Evolutionary conservation across 352 stramenopile species (phyloP).

Genomic region (Pythium scleroteichum): DNA sequence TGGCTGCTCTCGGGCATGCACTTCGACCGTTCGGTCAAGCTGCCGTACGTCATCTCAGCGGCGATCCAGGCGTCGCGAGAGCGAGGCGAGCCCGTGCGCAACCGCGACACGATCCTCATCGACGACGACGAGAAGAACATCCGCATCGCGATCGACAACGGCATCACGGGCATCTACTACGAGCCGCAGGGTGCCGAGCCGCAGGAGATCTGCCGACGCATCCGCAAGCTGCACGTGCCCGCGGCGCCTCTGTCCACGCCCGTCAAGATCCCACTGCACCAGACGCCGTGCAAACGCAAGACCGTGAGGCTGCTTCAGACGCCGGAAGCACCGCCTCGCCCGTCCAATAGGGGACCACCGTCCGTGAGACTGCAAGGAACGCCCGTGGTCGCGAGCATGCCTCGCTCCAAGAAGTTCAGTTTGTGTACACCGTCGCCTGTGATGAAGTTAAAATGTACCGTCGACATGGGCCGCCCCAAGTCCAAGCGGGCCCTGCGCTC

Average conservation of each 20-base stretch:
- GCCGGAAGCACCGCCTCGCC: slow-evolving; percentile 7
- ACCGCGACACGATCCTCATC: slow-evolving; percentile 72
- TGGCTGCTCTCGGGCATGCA: slow-evolving; percentile 58
- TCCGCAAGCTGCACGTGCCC: slow-evolving; percentile 36
- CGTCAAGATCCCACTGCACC: slow-evolving; percentile 11
- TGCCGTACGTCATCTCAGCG: slow-evolving; percentile 75
- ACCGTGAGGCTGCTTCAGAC: slow-evolving; percentile 22
- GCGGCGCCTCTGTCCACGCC: slow-evolving; percentile 5
- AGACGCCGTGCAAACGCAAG: slow-evolving; percentile 29
- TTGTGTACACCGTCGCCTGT: slow-evolving; percentile 81
- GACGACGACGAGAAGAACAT: slow-evolving; percentile 82
- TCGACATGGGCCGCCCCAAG: slow-evolving; percentile 71
- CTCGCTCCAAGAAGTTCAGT: slow-evolving; percentile 43
- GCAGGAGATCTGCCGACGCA: slow-evolving; percentile 43
- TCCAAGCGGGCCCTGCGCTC: slow-evolving; percentile 61
- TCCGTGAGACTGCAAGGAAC: slow-evolving; percentile 22
- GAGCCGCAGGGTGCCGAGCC: slow-evolving; percentile 48
- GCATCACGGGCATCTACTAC: slow-evolving; percentile 72
- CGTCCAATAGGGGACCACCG: slow-evolving; percentile 14
- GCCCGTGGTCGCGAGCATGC: slow-evolving; percentile 19
- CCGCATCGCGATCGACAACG: slow-evolving; percentile 69
- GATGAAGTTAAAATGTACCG: slow-evolving; percentile 75
- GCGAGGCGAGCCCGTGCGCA: slow-evolving; percentile 39
- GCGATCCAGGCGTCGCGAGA: slow-evolving; percentile 42
- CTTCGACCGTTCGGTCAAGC: slow-evolving; percentile 69